Evolutionary conservation across 345 rosid species (phyloP).

Genomic region (Salix purpurea): DNA sequence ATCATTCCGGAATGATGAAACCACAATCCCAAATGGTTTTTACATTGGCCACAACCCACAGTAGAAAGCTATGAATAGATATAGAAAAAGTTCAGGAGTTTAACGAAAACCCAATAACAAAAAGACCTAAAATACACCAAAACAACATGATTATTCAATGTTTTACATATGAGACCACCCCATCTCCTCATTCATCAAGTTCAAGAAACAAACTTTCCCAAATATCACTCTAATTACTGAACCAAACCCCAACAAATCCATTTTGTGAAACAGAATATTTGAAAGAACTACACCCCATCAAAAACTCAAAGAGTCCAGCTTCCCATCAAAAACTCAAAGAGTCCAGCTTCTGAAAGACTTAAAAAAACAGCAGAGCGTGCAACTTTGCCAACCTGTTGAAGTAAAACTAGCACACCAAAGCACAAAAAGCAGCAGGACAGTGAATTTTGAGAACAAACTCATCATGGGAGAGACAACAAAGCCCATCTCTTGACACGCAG

Average conservation of each 20-base stretch:
- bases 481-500: slow-evolving; percentile 30
- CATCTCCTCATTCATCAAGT: slow-evolving; percentile 12
- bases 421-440: slow-evolving; percentile 33
- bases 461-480: slow-evolving; percentile 22
- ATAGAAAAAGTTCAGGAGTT: background rate
- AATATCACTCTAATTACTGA: background rate
- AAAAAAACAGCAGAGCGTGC: background rate
- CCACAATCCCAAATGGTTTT: background rate
- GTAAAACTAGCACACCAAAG: slow-evolving; percentile 39
- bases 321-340: slow-evolving; percentile 3
- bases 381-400: slow-evolving; percentile 44
- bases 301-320: slow-evolving; percentile 6
- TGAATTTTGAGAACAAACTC: slow-evolving; percentile 25
- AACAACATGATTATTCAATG: background rate
- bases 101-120: background rate
- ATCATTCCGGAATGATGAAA: background rate
- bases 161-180: slow-evolving; percentile 4
- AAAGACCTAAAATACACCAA: background rate
- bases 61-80: background rate
- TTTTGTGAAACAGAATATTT: background rate
- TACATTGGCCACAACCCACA: background rate
- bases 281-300: slow-evolving; percentile 4
- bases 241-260: slow-evolving; percentile 2
- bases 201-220: slow-evolving; percentile 10
- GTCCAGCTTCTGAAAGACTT: background rate